Evolutionary conservation across 2,329 filamentous ascomycete genomes (phyloP).

Genomic region (Paecilomyces niveus): DNA sequence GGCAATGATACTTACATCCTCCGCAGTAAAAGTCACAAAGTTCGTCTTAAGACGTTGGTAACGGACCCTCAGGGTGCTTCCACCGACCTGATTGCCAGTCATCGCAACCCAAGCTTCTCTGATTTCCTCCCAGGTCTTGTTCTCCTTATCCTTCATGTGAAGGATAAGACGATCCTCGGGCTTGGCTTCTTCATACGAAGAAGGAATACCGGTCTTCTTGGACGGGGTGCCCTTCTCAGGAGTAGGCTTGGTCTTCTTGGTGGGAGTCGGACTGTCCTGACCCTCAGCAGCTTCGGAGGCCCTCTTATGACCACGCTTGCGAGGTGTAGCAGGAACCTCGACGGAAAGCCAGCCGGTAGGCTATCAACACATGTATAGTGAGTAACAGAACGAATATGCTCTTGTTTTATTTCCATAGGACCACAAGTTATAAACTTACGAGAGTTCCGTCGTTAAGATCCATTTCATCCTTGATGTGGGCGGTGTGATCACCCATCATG

Average conservation of each 20-base stretch:
- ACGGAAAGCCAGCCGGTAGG: neutral
- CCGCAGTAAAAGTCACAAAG: constrained; percentile 27
- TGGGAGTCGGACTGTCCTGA: constrained; percentile 1
- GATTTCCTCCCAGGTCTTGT: constrained; percentile 19
- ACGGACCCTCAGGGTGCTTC: constrained; percentile 30
- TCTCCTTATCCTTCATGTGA: constrained; percentile 19
- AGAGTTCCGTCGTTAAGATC: neutral
- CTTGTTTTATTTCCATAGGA: neutral
- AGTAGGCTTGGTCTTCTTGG: constrained; percentile 8
- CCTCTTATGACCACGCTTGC: constrained; percentile 16
- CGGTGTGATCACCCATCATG: no score
- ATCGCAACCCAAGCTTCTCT: constrained; percentile 12
- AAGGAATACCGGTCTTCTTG: constrained; percentile 13
- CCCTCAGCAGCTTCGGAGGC: constrained; percentile 1
- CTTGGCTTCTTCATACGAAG: constrained; percentile 12
- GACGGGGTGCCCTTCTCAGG: constrained; percentile 4
- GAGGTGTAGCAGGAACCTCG: constrained; percentile 7
- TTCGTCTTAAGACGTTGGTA: constrained; percentile 33
- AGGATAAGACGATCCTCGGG: constrained; percentile 19
- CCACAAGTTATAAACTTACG: neutral
- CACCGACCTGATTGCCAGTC: constrained; percentile 25
- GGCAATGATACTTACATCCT: constrained; percentile 22
- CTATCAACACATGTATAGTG: neutral
- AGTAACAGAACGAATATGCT: neutral
- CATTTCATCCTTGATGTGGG: neutral